Percentiles rank a stretch among this genome's conserved stretches.
phyloP scores from a whole-genome alignment of 495 filamentous ascomycete genomes.

The Mycothermus thermophilus region DNA sequence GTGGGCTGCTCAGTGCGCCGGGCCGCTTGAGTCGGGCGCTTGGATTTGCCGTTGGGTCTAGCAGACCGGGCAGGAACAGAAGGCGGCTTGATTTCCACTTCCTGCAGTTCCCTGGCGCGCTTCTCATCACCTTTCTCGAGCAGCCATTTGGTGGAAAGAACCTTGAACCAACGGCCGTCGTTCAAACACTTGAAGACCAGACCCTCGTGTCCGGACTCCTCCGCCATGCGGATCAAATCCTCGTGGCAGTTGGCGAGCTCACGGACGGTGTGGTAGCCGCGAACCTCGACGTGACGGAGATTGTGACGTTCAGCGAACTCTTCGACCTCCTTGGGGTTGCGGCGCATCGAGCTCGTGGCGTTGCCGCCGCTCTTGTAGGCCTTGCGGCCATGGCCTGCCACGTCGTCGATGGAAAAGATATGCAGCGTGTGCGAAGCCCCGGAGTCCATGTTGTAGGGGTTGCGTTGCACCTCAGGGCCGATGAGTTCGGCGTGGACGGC shows the following conservation, averaged over 20 bases:
- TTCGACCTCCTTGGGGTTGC: constrained; percentile 6
- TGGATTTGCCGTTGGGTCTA: no score
- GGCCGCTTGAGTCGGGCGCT: no score
- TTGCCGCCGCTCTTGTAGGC: no score
- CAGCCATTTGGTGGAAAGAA: constrained; percentile 10
- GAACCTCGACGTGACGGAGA: constrained; percentile 16
- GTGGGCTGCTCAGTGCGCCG: no score
- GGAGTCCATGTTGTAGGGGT: constrained; percentile 8
- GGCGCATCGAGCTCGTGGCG: no score
- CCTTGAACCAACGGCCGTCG: constrained; percentile 22
- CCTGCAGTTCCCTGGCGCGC: not conserved
- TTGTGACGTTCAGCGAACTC: constrained; percentile 1
- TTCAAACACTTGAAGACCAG: constrained; percentile 18
- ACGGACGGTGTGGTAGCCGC: constrained; percentile 10
- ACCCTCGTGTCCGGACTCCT: constrained; percentile 10
- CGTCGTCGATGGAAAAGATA: constrained; percentile 12
- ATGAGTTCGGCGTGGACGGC: constrained; percentile 20
- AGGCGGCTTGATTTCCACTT: no score
- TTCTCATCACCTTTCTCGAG: constrained; percentile 6
- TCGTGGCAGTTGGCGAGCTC: constrained; percentile 10
- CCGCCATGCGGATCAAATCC: constrained; percentile 11
- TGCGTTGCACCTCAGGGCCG: constrained; percentile 11
- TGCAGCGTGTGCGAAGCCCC: constrained; percentile 8
- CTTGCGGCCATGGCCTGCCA: not conserved
- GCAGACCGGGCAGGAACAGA: no score